Conservation (phyloP, 2,329 filamentous ascomycete species). For the Alternaria angustiovoidea region DNA sequence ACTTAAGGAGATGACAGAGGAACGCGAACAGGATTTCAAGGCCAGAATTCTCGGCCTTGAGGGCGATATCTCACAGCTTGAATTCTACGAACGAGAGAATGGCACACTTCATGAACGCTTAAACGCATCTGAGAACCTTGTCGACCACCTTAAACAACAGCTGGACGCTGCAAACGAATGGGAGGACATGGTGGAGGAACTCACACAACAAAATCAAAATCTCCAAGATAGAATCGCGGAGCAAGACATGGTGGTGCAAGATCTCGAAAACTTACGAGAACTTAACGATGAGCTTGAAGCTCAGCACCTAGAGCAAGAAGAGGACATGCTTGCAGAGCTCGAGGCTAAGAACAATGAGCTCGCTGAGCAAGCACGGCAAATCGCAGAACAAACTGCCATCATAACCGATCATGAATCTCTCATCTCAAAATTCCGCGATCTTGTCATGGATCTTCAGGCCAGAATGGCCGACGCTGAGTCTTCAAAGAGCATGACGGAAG, state of each 20-base stretch:
- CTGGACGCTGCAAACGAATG: conserved; percentile 87
- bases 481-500: conserved; percentile 90
- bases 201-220: conserved; percentile 85
- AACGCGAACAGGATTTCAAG: conserved; percentile 81
- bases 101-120: conserved; percentile 76
- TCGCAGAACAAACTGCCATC: conserved; percentile 77
- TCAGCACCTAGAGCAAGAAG: conserved; percentile 91
- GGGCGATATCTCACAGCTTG: conserved; percentile 40
- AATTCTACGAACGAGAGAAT: conserved; percentile 65
- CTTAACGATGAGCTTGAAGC: conserved; percentile 93
- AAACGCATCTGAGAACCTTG: conserved; percentile 73
- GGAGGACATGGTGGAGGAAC: conserved; percentile 92
- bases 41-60: conserved; percentile 54
- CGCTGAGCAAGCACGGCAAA: conserved; percentile 78
- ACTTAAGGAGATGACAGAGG: conserved; percentile 85
- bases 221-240: conserved; percentile 86
- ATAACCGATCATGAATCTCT: conserved; percentile 92
- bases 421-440: conserved; percentile 83
- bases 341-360: conserved; percentile 87
- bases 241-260: conserved; percentile 80
- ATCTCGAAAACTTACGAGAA: conserved; percentile 88
- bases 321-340: conserved; percentile 92
- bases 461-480: conserved; percentile 92
- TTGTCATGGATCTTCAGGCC: conserved; percentile 83
- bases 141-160: conserved; percentile 88